Conservation (phyloP, 2,329 filamentous ascomycete genomes). For the Emericellopsis cladophorae region DNA sequence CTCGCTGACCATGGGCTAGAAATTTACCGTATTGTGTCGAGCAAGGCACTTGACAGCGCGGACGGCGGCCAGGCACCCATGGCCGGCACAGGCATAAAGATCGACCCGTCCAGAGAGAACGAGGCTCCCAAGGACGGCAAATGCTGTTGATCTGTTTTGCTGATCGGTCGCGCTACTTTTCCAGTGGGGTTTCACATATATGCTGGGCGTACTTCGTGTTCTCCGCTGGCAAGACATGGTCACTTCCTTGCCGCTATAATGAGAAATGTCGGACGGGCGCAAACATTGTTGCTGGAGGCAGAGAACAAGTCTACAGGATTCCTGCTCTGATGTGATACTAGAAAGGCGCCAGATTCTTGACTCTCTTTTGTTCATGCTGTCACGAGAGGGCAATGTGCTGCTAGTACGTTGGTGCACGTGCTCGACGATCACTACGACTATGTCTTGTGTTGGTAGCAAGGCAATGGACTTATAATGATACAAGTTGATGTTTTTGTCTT, state of each 20-base stretch:
- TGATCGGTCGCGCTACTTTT: neutral
- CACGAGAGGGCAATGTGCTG: conserved; percentile 15
- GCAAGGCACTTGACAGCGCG: conserved; percentile 88
- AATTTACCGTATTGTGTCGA: conserved; percentile 98
- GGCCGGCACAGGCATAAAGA: conserved; percentile 59
- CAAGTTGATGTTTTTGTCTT: too few relatives aligned
- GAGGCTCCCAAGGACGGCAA: conserved; percentile 63
- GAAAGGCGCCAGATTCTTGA: conserved; percentile 23
- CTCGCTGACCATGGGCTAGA: conserved; percentile 38
- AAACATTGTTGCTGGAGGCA: neutral
- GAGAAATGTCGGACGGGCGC: conserved; percentile 9
- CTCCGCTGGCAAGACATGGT: too few relatives aligned
- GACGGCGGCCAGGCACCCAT: conserved; percentile 72
- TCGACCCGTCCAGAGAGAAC: conserved; percentile 80
- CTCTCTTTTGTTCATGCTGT: conserved; percentile 24
- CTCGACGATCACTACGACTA: conserved; percentile 22
- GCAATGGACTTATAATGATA: too few relatives aligned
- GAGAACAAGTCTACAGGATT: neutral
- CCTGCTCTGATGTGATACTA: conserved; percentile 21
- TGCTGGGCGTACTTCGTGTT: conserved; percentile 11
- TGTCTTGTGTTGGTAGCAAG: conserved; percentile 20
- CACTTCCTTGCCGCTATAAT: neutral
- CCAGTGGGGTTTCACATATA: conserved; percentile 12
- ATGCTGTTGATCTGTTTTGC: conserved; percentile 53
- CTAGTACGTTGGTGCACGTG: conserved; percentile 15